These are phyloP conservation scores for Fraxinus cuspidata DNA, from an alignment of 257 asterid genomes.

Conservation along the genomic window DNA sequence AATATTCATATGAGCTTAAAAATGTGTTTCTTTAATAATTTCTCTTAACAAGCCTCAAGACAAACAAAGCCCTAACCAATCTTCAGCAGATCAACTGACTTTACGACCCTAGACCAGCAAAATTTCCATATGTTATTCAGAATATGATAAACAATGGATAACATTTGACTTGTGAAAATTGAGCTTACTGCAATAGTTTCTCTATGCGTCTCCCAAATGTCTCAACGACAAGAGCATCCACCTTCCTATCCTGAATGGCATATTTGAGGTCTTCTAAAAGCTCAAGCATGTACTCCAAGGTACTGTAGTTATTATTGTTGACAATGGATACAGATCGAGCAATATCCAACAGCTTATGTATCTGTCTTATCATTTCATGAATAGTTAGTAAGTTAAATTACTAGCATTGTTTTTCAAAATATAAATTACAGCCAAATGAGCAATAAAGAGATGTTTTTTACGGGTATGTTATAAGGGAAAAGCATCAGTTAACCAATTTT, in stretches of 20 bases:
- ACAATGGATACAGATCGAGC: slow-evolving; percentile 72
- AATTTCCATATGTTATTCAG: slow-evolving; percentile 17
- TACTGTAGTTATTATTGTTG: slow-evolving; percentile 65
- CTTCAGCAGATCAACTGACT: slow-evolving; percentile 17
- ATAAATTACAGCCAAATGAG: slow-evolving; percentile 11
- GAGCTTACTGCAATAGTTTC: slow-evolving; percentile 89
- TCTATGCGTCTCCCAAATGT: slow-evolving; percentile 96
- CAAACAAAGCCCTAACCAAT: not conserved
- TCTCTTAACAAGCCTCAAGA: slow-evolving; percentile 16
- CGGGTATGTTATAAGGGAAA: slow-evolving; percentile 10
- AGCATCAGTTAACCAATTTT: slow-evolving; percentile 17
- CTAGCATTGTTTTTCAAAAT: slow-evolving; percentile 19
- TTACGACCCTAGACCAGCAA: slow-evolving; percentile 15
- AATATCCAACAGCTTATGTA: slow-evolving; percentile 75
- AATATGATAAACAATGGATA: slow-evolving; percentile 12
- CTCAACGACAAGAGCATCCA: slow-evolving; percentile 97
- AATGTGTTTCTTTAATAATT: slow-evolving; percentile 13
- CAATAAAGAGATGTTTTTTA: slow-evolving; percentile 1
- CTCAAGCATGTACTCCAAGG: slow-evolving; percentile 81
- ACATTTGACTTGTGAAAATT: slow-evolving; percentile 5
- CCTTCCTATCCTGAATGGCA: slow-evolving; percentile 88
- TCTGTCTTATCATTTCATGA: slow-evolving; percentile 57
- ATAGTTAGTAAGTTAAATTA: slow-evolving; percentile 32
- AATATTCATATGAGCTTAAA: slow-evolving; percentile 4
- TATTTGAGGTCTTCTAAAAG: slow-evolving; percentile 80